A percentile compares a stretch with the other conserved stretches of the same genome.
These are phyloP conservation scores for Platanthera zijinensis DNA, from an alignment of 106 monocot genomes.

Conservation along the genomic window DNA sequence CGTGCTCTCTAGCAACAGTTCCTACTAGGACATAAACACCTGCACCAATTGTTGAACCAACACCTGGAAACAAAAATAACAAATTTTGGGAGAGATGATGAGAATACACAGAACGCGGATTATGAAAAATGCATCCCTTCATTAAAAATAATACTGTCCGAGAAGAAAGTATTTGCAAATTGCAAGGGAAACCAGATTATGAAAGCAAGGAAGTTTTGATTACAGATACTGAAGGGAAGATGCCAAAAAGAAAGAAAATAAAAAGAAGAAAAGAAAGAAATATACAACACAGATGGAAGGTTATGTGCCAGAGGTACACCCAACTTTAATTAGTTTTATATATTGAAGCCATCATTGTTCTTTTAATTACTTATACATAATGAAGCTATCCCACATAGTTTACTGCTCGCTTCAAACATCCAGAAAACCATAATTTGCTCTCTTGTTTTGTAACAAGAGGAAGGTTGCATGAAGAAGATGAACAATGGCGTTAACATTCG, in stretches of 20 bases:
- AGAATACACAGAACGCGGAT: too few relatives aligned
- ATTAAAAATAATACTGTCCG: neutral
- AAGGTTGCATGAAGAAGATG: too few relatives aligned
- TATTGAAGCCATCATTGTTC: neutral
- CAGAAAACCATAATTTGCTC: too few relatives aligned
- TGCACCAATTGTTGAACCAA: constrained; percentile 91
- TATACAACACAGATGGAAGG: neutral
- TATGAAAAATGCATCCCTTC: too few relatives aligned
- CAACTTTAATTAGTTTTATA: neutral
- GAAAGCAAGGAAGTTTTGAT: neutral
- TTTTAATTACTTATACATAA: too few relatives aligned
- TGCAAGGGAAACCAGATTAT: neutral
- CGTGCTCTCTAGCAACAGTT: constrained; percentile 80
- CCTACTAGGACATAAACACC: constrained; percentile 97
- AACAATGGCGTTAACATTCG: too few relatives aligned
- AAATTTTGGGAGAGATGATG: neutral
- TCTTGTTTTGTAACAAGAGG: too few relatives aligned
- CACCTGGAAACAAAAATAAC: constrained; percentile 27
- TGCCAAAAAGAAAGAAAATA: neutral
- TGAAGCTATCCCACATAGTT: too few relatives aligned
- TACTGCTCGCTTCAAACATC: too few relatives aligned
- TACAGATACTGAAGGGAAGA: neutral
- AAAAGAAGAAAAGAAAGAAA: neutral
- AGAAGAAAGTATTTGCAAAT: neutral
- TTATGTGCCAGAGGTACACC: neutral